phyloP scores from a whole-genome alignment of 257 asterid species.

The Solanum rostratum region DNA sequence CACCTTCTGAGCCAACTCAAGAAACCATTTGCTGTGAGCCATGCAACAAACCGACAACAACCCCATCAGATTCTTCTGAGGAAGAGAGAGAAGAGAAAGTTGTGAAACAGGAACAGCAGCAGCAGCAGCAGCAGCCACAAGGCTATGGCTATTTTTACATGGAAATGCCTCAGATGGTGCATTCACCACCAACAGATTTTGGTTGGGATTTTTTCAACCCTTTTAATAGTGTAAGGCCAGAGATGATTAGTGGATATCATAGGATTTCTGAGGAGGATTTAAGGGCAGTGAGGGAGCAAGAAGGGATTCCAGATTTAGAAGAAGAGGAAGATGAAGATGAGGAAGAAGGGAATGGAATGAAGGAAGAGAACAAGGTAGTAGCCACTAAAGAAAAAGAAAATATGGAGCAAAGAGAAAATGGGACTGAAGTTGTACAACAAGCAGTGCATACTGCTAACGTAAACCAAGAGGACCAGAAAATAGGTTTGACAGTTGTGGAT shows the following conservation, averaged over 20 bases:
- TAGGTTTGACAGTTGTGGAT: slow-evolving; percentile 53
- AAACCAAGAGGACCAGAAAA: slow-evolving; percentile 39
- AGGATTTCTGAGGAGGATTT: slow-evolving; percentile 76
- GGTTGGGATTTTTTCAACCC: slow-evolving; percentile 99
- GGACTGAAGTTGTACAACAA: slow-evolving; percentile 26
- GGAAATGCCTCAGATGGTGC: slow-evolving; percentile 48
- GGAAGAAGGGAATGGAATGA: slow-evolving; percentile 22
- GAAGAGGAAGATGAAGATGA: slow-evolving; percentile 25
- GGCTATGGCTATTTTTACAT: slow-evolving; percentile 55
- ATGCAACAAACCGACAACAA: slow-evolving; percentile 20
- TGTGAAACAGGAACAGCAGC: slow-evolving; percentile 18
- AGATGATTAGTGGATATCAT: slow-evolving; percentile 37
- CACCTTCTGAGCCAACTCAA: slow-evolving; percentile 47
- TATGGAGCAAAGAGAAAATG: slow-evolving; percentile 13
- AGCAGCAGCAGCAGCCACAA: slow-evolving; percentile 11
- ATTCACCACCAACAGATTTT: slow-evolving; percentile 60
- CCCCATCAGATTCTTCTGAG: slow-evolving; percentile 29
- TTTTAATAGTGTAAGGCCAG: slow-evolving; percentile 47
- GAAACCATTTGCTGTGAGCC: slow-evolving; percentile 34
- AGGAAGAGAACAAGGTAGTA: slow-evolving; percentile 21
- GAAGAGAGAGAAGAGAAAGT: slow-evolving; percentile 27
- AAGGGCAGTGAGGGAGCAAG: slow-evolving; percentile 77
- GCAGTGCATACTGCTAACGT: slow-evolving; percentile 17
- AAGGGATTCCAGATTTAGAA: slow-evolving; percentile 90
- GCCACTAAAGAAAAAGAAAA: slow-evolving; percentile 16